Evolutionary conservation across 345 rosid genomes (phyloP), one percentile per base, ranked within the genome.

Genomic region (Euphorbia tirucalli): DNA sequence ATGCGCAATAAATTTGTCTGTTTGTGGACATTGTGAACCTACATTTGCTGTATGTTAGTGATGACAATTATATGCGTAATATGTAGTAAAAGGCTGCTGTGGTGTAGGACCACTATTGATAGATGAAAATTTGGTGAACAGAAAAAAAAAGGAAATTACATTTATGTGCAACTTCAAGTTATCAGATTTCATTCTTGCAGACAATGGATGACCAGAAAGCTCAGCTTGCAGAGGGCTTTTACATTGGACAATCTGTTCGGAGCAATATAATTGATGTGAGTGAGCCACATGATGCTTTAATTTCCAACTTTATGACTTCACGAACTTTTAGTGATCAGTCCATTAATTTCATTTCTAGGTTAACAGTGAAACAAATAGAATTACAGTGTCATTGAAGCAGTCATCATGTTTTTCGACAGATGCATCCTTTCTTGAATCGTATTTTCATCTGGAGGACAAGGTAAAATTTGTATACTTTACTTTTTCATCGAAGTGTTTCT

Each of bases 181-280:
- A 24, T 49, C 0, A 57, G 5, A 2, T 44, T 21, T 15, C 3
- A 18, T 9, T 60, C 79, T 68, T 78, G 64, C 72, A 94, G 98
- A 90, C 97, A 67, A 68, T 71, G 71, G 96, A 92, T 79, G 92
- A 84, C 77, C 82, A 78, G 69, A 89, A 72, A 74, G 78, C 81
- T 77, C 86, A 88, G 78, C 84, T 89, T 68, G 76, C 87, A 18
- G 89, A 86, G 76, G 86, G 88, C 72, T 95, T 87, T 86, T 86
- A 84, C 64, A 55, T 88, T 72, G 99, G 99, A 66, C 99, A 95
- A 80, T 95, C 99, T 14, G 93, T 95, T 75, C 89, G 99, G 65
- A 87, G 92, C 80, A 83, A 82, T 73, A 85, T 92, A 73, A 77
- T 84, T 22, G 95, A 90, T 83, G 99, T 95, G 41, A 68, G 92